phyloP scores from a whole-genome alignment of 2,329 filamentous ascomycete genomes.

The Nigrospora sphaerica region DNA sequence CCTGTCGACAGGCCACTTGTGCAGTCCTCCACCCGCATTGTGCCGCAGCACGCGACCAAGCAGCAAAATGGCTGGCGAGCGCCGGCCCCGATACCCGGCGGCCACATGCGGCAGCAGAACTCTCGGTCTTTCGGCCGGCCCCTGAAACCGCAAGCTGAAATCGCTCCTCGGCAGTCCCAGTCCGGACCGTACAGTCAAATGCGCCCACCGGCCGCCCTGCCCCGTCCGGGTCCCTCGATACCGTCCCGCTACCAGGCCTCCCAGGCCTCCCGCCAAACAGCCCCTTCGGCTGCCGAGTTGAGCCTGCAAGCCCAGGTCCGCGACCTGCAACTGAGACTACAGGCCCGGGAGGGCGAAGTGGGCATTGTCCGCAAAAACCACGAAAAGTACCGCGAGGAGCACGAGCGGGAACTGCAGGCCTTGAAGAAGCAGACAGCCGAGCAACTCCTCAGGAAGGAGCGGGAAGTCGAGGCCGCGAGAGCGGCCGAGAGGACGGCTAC shows the following conservation, averaged over 20 bases:
- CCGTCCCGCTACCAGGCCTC: slow-evolving; percentile 27
- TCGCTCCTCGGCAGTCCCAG: slow-evolving; percentile 11
- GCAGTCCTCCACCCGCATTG: not conserved
- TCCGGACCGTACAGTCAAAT: slow-evolving; percentile 33
- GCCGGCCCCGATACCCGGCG: slow-evolving; percentile 12
- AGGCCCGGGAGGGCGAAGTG: slow-evolving; percentile 62
- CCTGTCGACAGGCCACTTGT: slow-evolving; percentile 6
- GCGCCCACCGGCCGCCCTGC: slow-evolving; percentile 25
- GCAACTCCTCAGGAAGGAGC: slow-evolving; percentile 55
- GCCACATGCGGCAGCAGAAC: slow-evolving; percentile 13
- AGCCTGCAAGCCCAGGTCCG: slow-evolving; percentile 45
- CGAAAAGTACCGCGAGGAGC: slow-evolving; percentile 52
- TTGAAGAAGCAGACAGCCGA: slow-evolving; percentile 59
- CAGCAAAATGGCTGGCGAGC: slow-evolving; percentile 9
- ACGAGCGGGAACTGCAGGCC: slow-evolving; percentile 54
- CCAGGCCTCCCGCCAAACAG: slow-evolving; percentile 17
- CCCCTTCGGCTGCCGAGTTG: slow-evolving; percentile 27
- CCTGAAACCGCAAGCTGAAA: slow-evolving; percentile 1
- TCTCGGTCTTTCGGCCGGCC: slow-evolving; percentile 7
- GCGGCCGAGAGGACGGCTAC: slow-evolving; percentile 58
- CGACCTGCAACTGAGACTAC: slow-evolving; percentile 48
- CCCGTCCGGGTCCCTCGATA: slow-evolving; percentile 17
- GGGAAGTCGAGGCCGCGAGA: slow-evolving; percentile 56
- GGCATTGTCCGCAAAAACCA: slow-evolving; percentile 68
- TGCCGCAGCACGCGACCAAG: slow-evolving; percentile 1